phyloP scores from a whole-genome alignment of 306 rosid species.

The Acmispon strigosus region DNA sequence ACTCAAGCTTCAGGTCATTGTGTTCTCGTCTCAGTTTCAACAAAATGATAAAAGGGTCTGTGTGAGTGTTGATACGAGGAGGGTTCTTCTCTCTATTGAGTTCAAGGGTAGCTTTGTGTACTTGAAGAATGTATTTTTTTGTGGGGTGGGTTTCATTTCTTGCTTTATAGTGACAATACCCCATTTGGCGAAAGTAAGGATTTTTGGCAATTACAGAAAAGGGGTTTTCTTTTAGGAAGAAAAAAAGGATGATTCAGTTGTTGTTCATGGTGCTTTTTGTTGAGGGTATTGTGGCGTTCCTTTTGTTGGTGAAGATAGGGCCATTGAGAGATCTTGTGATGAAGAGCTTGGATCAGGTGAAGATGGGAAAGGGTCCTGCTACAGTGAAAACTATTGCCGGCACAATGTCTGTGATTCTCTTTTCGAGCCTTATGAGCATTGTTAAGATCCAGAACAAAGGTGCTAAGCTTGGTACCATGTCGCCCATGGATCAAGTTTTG shows the following conservation, averaged over 20 bases:
- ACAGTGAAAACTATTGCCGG: constrained; percentile 84
- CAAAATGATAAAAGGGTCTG: constrained; percentile 12
- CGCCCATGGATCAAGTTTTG: constrained; percentile 98
- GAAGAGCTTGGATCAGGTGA: constrained; percentile 79
- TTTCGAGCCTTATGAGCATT: constrained; percentile 78
- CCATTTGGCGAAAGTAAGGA: constrained; percentile 15
- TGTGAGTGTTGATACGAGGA: not conserved
- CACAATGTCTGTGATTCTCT: constrained; percentile 82
- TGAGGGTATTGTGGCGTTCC: constrained; percentile 63
- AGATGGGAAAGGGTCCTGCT: constrained; percentile 83
- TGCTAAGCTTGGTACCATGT: constrained; percentile 91
- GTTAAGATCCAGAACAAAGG: constrained; percentile 97
- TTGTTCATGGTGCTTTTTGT: constrained; percentile 74
- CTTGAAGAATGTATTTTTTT: not conserved
- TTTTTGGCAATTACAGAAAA: constrained; percentile 8
- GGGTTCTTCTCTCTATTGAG: not conserved
- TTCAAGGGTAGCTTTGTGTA: not conserved
- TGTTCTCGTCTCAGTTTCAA: not conserved
- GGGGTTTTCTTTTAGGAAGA: not conserved
- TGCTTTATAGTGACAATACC: not conserved
- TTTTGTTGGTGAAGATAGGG: constrained; percentile 78
- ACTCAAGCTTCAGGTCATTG: not conserved
- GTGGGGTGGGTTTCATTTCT: not conserved
- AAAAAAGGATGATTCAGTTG: constrained; percentile 69
- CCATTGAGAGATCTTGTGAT: constrained; percentile 87